Base-by-base conservation (phyloP, 768 basidiomycete species). In the Austroboletus eburneus region DNA sequence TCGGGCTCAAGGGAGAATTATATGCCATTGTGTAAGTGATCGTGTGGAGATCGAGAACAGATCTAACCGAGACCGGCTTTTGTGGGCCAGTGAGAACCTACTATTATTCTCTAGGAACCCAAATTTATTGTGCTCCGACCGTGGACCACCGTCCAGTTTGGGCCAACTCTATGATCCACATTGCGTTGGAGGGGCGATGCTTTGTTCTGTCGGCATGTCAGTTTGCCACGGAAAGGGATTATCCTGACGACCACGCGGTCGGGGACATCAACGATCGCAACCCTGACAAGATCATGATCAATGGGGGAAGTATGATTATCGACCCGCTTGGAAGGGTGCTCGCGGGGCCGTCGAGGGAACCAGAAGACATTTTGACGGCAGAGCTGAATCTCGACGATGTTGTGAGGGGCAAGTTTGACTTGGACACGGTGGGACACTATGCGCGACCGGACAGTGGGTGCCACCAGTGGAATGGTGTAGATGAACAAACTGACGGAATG, bases 1-100 rank as follows among this genome's bases (percentile, higher is more conserved):
- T n/a, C n/a, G n/a, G n/a, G n/a, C n/a, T n/a, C 42, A 42, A 83
- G 82, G 83, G 83, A 85, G 50, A 83, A 84, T 56, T 82, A 81
- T 50, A 82, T 83, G 80, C 83, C 83, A 17, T 57, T 83, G 45
- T 57, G 78, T 80, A 47, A 39, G 78, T 66, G 34, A 36, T 25
- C 1, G 39, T n/a, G 22, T 32, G 17, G 25, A 27, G 14, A 3
- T 4, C 24, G 9, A 23, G n/a, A 21, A 22, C 17, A 21, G 5
- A 4, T 34, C 38, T 47, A 44, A 54, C 43, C 23, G 42, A 45
- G 22, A 25, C 35, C 35, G 32, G 46, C 35, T 21, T 10, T 12
- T 27, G 14, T n/a, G 13, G 24, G 30, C n/a, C 24, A 81, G 80
- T 84, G 49, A 72, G 82, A 34, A 71, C 75, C 3, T 72, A 74